Base-by-base conservation (phyloP, 2,329 filamentous ascomycete species). In the Trichoderma sp. region DNA sequence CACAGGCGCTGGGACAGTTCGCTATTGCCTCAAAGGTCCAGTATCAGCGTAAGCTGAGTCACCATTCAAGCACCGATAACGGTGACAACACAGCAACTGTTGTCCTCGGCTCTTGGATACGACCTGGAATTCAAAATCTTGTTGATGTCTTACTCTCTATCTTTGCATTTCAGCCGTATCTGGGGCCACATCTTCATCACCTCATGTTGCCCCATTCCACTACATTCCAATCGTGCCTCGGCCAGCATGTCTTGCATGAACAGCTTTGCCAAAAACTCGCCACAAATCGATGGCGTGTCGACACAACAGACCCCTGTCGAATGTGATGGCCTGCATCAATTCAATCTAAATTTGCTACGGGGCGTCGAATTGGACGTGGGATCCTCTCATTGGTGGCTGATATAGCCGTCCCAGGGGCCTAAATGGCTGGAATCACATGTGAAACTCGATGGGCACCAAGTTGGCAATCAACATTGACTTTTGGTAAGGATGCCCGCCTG, bases 201-300 rank as follows among this genome's bases (percentile, higher is more conserved):
- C 34, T 66, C 63, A 66, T 66, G 49, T 59, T 10, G 10, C 54
- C 37, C 54, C 64, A 66, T 66, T 66, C 54, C 64, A 66, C 21
- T n/a, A 21, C 56, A 39, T 13, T 21, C 13, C 21, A 24, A 59
- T n/a, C n/a, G 56, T n/a, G 8, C 54, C 37, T 59, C 64, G 64
- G 54, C 64, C 64, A 59, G 64, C 64, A 59, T 66, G 54, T 59
- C 64, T 59, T 59, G 64, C 64, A 66, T 56, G 64, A 66, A 66
- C 64, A 66, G 64, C 64, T 37, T 10, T 51, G 28, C 64, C 32
- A 18, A 59, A 59, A 51, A 37, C 37, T 54, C 64, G 43, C 52
- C 39, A 43, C 39, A 43, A 51, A 28, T 28, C 39, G 7, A 66
- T 66, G 64, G 64, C 64, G 64, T 66, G 64, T 59, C 39, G 34